Evolutionary conservation across 768 basidiomycete species (phyloP).

Genomic region (Boletus bicolor): DNA sequence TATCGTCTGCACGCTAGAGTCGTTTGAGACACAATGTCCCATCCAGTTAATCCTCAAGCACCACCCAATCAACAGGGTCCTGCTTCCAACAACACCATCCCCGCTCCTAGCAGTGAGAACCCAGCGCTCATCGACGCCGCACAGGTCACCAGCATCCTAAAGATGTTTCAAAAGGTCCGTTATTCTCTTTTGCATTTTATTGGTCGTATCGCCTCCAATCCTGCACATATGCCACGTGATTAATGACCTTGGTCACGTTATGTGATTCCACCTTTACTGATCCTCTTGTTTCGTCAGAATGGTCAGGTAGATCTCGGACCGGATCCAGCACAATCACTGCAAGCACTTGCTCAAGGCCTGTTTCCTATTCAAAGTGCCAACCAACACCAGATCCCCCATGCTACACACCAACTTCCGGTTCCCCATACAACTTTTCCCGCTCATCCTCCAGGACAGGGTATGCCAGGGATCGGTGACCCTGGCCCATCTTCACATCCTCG

Average conservation of each 20-base stretch:
- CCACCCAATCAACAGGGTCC: slow-evolving; percentile 11
- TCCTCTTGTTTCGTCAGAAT: slow-evolving; percentile 30
- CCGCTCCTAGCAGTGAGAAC: slow-evolving; percentile 8
- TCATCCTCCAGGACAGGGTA: slow-evolving; percentile 32
- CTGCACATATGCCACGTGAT: slow-evolving; percentile 23
- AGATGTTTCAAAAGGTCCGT: slow-evolving; percentile 57
- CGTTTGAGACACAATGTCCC: slow-evolving; percentile 12
- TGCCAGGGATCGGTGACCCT: slow-evolving; percentile 59
- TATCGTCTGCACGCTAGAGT: neutral
- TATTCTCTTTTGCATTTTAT: neutral
- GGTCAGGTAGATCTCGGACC: slow-evolving; percentile 54
- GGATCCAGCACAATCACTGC: slow-evolving; percentile 58
- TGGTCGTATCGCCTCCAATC: neutral
- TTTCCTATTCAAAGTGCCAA: slow-evolving; percentile 27
- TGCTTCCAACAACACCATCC: slow-evolving; percentile 6
- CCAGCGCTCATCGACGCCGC: slow-evolving; percentile 40
- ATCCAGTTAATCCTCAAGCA: slow-evolving; percentile 11
- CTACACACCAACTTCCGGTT: slow-evolving; percentile 26
- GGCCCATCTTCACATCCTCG: slow-evolving; percentile 73
- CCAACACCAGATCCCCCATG: slow-evolving; percentile 32
- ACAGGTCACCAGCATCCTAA: slow-evolving; percentile 59
- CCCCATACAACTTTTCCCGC: slow-evolving; percentile 37
- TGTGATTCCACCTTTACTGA: slow-evolving; percentile 7
- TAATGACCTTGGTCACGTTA: slow-evolving; percentile 22
- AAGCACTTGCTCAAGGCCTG: slow-evolving; percentile 48